Evolutionary conservation across 2,329 filamentous ascomycete genomes (phyloP), one percentile per base, ranked within the genome.

Genomic region (Cercospora janseana): DNA sequence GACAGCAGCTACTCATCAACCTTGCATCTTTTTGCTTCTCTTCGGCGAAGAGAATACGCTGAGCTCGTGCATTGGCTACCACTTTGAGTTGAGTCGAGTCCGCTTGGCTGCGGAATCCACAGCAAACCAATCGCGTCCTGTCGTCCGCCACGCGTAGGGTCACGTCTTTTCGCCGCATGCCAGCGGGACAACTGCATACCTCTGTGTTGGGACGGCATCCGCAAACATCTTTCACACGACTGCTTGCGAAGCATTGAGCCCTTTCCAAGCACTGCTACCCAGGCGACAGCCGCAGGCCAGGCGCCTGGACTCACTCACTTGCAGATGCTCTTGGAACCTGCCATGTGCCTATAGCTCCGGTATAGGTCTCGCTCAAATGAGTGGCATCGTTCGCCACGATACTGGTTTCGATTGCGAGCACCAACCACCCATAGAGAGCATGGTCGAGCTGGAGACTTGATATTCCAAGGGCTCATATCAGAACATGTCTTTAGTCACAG

Each of bases 81-180:
- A 12, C 8, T 37, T 38, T 46, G 23, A 46, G 43, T 46, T 46
- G 43, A 46, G 31, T 21, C 32, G 7, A 16, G 15, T 26, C 16
- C 12, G 20, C 41, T 54, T 48, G 54, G 47, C 54, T 47, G 44
- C 51, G 51, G 51, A 31, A 54, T 32, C 47, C 15, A 56, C 31
- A 46, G 28, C 40, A 48, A 52, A 23, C 40, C 35, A 40, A 16
- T 27, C 47, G 37, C 21, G 31, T 23, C 28, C 23, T 23, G 40
- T 15, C 16, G 23, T 15, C 21, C 32, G 15, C 20, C 20, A 23
- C 26, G 32, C 27, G 21, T 28, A 43, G 27, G 20, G 41, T 31
- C 38, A 35, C 32, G 28, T 28, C 20, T 37, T 42, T 28, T 41
- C n/a, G 27, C 41, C 45, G 34, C 53, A 43, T 50, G 41, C 49